Evolutionary conservation across 129 eudicot genomes (phyloP), one percentile per base, ranked within the genome.

Genomic region (sunflower (Helianthus annuus)): DNA sequence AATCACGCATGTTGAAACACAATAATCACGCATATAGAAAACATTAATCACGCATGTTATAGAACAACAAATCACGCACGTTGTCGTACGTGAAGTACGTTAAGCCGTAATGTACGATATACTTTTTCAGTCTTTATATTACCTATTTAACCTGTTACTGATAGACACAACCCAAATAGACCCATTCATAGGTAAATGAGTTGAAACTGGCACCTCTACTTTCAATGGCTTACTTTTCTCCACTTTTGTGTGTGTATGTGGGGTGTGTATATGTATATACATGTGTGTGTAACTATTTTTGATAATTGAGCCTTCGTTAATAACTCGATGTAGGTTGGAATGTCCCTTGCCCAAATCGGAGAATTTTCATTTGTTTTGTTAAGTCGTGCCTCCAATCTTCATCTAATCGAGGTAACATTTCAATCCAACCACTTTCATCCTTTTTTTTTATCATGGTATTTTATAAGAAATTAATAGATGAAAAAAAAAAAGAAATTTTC

Each of bases 291-390:
- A 32, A 32, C 36, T 32, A 2, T 27, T 66, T 42, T 70, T 45
- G 17, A 63, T 60, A 64, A 49, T 38, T 48, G 67, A 69, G 39
- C 16, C 69, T 65, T 62, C 14, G 52, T 51, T 66, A 13, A 38
- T 38, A 39, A 46, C 39, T 70, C 32, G 71, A 61, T 76, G 79
- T 77, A 91, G 97, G 97, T 91, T 29, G 97, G 97, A 16, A 91
- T 91, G 97, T 91, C 97, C 66, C 82, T 91, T 71, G 97, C 97
- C 13, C 97, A 91, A 75, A 88, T 91, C 16, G 97, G 97, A 61
- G 97, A 91, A 76, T 91, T 91, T 77, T 85, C 97, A 10, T 91
- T 91, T 83, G 97, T 91, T 32, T 86, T 91, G 32, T 84, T 91
- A 52, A 91, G 97, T 51, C 97, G 97, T 72, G 97, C 96, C 39